Base-by-base conservation (phyloP, 2,329 filamentous ascomycete genomes). In the Penicillium sp. region DNA sequence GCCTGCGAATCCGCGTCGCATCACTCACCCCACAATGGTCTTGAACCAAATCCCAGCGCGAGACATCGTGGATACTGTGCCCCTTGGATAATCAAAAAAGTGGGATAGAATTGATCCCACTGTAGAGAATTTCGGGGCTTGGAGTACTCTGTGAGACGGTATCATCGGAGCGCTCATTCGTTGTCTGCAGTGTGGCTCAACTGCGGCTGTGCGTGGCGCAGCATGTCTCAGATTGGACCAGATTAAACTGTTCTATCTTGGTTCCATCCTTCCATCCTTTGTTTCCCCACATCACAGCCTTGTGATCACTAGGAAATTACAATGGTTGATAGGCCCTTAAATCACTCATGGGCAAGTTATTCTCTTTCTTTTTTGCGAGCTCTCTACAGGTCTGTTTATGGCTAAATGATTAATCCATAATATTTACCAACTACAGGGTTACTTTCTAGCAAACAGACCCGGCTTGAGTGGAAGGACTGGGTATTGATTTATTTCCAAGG, bases 11-110 rank as follows among this genome's bases (percentile, higher is more conserved):
- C 54, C 3, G 18, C 11, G 26, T 32, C 44, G 46, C 11, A 31
- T 38, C 41, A 69, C 82, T 72, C 74, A 90, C 87, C 76, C 80
- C 42, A 74, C 71, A 4, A 84, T 58, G 79, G 91, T 87, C 73
- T 93, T 93, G 51, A 80, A 54, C 70, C 75, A 80, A 40, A 73
- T 71, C 51, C 62, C 67, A 23, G 67, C 64, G 42, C 65, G 64
- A 46, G 71, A 69, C 74, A 77, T 77, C 41, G 42, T 69, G 63
- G 54, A 52, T 49, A 26, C 26, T 28, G 8, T 34, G 14, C 9
- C 14, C 7, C 14, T 32, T 16, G 16, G 8, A 8, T 11, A 18
- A 18, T 34, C 14, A 9, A 16, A 34, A 18, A 16, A 18, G 6
- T 34, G 14, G 14, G 31, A 34, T 10, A 34, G 8, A 10, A 5